Percentiles rank a stretch among this genome's conserved stretches.
Conservation (phyloP, 768 basidiomycete species). For the Dentipellis sp. region DNA sequence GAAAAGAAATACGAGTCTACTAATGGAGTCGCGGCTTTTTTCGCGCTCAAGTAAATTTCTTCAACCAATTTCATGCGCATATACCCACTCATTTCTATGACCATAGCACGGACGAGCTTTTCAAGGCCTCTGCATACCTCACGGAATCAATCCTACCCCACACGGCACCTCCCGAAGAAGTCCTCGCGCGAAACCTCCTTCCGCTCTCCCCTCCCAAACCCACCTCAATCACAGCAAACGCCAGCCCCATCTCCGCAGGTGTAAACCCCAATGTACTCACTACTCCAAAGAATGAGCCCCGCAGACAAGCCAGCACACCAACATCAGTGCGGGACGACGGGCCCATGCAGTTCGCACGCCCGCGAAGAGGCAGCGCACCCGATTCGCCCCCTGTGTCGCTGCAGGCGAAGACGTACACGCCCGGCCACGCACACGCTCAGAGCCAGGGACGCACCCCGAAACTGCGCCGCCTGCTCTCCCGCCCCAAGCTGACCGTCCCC, state of each 20-base stretch:
- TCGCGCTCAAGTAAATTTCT: constrained; percentile 51
- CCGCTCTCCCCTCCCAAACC: not conserved
- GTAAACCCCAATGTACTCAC: not conserved
- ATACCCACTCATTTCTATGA: not conserved
- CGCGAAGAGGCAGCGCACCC: no score
- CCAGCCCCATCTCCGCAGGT: not conserved
- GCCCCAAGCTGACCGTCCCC: constrained; percentile 6
- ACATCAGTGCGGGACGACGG: not conserved
- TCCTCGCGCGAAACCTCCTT: not conserved
- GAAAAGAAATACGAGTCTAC: constrained; percentile 58
- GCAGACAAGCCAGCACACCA: no score
- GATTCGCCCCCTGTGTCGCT: not conserved
- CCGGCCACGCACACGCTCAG: no score
- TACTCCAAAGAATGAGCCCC: no score
- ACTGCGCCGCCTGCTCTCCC: constrained; percentile 11
- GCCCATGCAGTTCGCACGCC: not conserved
- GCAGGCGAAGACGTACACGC: not conserved
- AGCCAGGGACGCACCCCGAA: no score
- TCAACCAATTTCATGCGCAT: not conserved
- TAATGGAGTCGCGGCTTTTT: constrained; percentile 60
- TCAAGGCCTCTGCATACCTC: constrained; percentile 68
- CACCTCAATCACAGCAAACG: not conserved
- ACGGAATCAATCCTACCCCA: constrained; percentile 39
- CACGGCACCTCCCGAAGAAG: not conserved
- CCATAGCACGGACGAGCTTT: constrained; percentile 62